phyloP scores from a whole-genome alignment of 352 stramenopile species.

The Phytophthora sojae region DNA sequence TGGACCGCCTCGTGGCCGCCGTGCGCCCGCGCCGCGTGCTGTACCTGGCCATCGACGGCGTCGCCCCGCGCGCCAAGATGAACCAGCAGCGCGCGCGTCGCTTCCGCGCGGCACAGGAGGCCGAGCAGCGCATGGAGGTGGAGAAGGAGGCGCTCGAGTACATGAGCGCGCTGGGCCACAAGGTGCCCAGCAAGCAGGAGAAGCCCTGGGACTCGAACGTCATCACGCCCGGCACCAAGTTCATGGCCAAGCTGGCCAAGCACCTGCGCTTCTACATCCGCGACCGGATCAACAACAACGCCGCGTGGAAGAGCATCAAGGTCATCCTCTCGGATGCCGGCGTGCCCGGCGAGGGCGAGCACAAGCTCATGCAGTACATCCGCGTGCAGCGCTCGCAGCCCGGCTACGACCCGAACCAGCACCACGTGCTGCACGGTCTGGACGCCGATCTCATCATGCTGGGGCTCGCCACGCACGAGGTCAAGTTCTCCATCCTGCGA shows the following conservation, averaged over 20 bases:
- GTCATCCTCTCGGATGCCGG: slow-evolving; percentile 96
- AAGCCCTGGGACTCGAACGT: slow-evolving; percentile 99
- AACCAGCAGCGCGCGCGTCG: slow-evolving; percentile 99
- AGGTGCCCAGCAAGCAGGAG: slow-evolving; percentile 79
- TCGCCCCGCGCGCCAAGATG: slow-evolving; percentile 99
- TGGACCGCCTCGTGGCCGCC: slow-evolving; percentile 96
- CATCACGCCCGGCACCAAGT: slow-evolving; percentile 99
- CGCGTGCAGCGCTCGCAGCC: slow-evolving; percentile 93
- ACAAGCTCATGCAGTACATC: slow-evolving; percentile 99
- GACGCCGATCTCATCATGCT: slow-evolving; percentile 99
- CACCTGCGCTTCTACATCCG: slow-evolving; percentile 93
- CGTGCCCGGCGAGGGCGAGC: slow-evolving; percentile 98
- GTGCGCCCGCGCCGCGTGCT: slow-evolving; percentile 96
- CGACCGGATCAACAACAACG: slow-evolving; percentile 94
- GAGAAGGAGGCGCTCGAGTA: slow-evolving; percentile 94
- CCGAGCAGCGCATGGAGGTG: slow-evolving; percentile 92
- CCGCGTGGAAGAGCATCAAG: slow-evolving; percentile 95
- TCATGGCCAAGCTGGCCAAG: slow-evolving; percentile 96
- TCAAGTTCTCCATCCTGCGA: slow-evolving; percentile 98
- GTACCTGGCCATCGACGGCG: slow-evolving; percentile 99
- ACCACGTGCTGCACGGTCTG: slow-evolving; percentile 98
- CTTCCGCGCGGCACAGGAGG: slow-evolving; percentile 97
- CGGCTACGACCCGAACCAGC: slow-evolving; percentile 97
- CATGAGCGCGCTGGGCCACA: slow-evolving; percentile 90
- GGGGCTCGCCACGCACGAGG: slow-evolving; percentile 98